phyloP scores from a whole-genome alignment of 2,329 filamentous ascomycete species.

The Rutstroemia sp. region DNA sequence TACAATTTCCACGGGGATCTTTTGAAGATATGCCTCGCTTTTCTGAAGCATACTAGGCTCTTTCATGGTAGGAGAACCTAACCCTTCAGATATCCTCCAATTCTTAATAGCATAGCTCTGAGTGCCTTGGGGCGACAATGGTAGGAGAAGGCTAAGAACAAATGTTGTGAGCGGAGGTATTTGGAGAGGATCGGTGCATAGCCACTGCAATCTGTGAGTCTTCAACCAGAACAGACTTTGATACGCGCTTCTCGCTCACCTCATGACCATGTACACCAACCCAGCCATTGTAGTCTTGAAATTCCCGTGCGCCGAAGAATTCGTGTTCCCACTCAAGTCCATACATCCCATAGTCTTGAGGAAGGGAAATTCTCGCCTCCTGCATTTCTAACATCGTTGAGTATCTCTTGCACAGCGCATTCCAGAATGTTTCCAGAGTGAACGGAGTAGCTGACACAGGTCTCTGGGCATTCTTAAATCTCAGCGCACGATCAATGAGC shows the following conservation, averaged over 20 bases:
- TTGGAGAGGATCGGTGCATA: background rate
- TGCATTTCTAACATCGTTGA: background rate
- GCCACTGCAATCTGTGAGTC: background rate
- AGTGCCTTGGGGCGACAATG: background rate
- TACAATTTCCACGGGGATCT: background rate
- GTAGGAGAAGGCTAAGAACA: background rate
- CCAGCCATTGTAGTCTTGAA: background rate
- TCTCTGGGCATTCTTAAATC: background rate
- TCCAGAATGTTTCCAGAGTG: background rate
- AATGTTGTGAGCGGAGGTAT: background rate
- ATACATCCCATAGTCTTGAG: background rate
- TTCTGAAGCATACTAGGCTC: background rate
- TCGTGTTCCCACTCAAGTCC: background rate
- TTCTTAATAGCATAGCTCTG: too few species aligned
- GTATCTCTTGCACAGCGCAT: background rate
- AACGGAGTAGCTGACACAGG: too few species aligned
- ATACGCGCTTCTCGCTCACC: background rate
- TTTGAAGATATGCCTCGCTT: background rate
- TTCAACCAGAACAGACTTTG: background rate
- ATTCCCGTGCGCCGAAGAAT: background rate
- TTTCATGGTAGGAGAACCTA: background rate
- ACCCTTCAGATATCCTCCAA: background rate
- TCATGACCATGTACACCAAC: background rate
- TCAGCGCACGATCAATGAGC: background rate
- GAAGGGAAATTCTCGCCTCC: background rate